A percentile compares a stretch with the other conserved stretches of the same genome.
Evolutionary conservation across 2,329 filamentous ascomycete species (phyloP).

Genomic region (Mycosphaerelloides madeirae): DNA sequence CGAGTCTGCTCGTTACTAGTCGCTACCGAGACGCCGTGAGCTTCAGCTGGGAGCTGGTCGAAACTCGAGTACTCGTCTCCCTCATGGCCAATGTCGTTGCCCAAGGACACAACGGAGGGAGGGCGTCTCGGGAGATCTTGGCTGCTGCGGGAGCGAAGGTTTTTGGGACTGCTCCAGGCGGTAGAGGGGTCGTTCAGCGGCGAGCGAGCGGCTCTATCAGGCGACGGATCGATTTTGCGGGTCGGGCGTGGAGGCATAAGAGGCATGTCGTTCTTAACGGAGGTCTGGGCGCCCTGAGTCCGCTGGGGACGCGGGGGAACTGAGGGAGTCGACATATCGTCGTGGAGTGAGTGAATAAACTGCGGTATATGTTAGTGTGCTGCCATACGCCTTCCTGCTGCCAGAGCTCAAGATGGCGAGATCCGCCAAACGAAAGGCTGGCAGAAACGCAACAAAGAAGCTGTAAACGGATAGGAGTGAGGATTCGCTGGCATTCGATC

Average conservation of each 20-base stretch:
- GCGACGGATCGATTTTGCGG: slow-evolving; percentile 72
- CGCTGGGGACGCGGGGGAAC: slow-evolving; percentile 61
- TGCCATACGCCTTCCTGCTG: slow-evolving; percentile 1
- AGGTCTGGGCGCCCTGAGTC: slow-evolving; percentile 41
- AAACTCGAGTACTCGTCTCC: slow-evolving; percentile 78
- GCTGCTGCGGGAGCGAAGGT: slow-evolving; percentile 48
- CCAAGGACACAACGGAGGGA: slow-evolving; percentile 65
- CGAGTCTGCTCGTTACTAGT: slow-evolving; percentile 45
- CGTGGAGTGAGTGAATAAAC: neutral
- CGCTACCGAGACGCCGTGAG: slow-evolving; percentile 21
- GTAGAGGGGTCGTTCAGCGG: slow-evolving; percentile 70
- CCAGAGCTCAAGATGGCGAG: neutral
- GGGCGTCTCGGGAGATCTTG: slow-evolving; percentile 51
- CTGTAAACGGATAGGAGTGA: neutral
- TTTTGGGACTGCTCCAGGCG: slow-evolving; percentile 33
- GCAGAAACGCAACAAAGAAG: slow-evolving; percentile 1
- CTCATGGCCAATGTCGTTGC: slow-evolving; percentile 70
- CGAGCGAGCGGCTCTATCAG: slow-evolving; percentile 71
- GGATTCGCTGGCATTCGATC: too few species aligned
- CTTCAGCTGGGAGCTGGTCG: slow-evolving; percentile 36
- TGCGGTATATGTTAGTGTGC: slow-evolving; percentile 4
- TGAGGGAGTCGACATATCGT: slow-evolving; percentile 48
- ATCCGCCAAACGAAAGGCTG: neutral
- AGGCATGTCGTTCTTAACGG: slow-evolving; percentile 54
- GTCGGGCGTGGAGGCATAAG: slow-evolving; percentile 74